Evolutionary conservation across 371 early-diverging fungal genomes (phyloP), one percentile per base, ranked within the genome.

Genomic region (Mucor sp.): DNA sequence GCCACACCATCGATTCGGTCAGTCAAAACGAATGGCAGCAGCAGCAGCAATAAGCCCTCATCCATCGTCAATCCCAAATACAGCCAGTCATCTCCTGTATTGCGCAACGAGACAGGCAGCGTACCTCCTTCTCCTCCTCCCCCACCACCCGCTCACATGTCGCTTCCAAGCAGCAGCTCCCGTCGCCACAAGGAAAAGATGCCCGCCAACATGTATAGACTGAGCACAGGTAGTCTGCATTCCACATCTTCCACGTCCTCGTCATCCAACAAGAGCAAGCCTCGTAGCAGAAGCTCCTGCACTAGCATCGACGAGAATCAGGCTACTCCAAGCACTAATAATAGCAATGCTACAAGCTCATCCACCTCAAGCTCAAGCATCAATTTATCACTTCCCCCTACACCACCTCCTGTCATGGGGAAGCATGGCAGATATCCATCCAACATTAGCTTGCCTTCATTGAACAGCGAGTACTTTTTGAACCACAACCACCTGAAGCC

Each of bases 401-500:
- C 63, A 9, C 66, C 71, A 3, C 63, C 50, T 14, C 25, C 56
- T 12, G 25, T 43, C n/a, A 43, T 27, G 37, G 25, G 41, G 0
- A 17, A 57, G 0, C 47, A 57, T 28, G 33, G 19, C 47, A 32
- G 70, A 63, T 59, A 68, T 60, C 58, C 69, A 2, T 58, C 60
- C 30, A 61, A 59, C 19, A 33, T 69, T 37, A 53, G 72, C 59
- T 11, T 66, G 68, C 33, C 70, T 12, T 70, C 74, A 0, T 41
- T 64, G 8, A 63, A 30, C n/a, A 61, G 63, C 43, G 80, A 83
- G 47, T 75, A 76, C 8, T 67, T 87, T 12, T 77, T 89, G 56
- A 85, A 83, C 47, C 89, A 90, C 32, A 80, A 82, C 5, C 90
- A 90, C 74, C 76, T 90, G 39, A 86, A 84, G 68, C 89, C 89